These are phyloP conservation scores for Colletotrichum lindemuthianum DNA, from an alignment of 2,329 filamentous ascomycete species.

Conservation along the genomic window DNA sequence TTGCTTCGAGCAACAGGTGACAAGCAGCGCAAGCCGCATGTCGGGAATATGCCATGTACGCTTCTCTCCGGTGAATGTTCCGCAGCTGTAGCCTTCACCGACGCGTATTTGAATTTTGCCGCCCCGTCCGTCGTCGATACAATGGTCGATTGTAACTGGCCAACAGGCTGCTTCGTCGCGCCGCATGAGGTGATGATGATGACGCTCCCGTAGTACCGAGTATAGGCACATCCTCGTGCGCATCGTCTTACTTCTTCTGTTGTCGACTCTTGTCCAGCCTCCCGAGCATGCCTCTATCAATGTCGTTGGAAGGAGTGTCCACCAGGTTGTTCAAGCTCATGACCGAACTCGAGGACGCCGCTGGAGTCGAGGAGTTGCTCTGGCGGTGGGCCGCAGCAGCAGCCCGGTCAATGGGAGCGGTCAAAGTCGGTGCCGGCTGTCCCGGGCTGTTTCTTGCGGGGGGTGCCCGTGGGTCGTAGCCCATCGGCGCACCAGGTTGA, in stretches of 20 bases:
- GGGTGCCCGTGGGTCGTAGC: constrained; percentile 29
- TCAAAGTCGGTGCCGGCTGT: constrained; percentile 46
- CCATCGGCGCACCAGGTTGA: constrained; percentile 13
- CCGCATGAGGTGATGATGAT: constrained; percentile 5
- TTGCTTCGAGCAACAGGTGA: constrained; percentile 6
- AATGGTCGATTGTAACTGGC: constrained; percentile 10
- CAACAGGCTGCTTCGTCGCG: constrained; percentile 31
- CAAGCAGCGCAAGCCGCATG: too few species aligned
- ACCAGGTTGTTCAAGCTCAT: constrained; percentile 65
- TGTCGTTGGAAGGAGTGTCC: constrained; percentile 57
- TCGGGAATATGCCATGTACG: too few species aligned
- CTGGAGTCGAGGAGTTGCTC: constrained; percentile 45
- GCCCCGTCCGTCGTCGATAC: too few species aligned
- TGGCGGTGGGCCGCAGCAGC: constrained; percentile 51
- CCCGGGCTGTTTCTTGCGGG: constrained; percentile 50
- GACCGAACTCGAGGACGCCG: constrained; percentile 47
- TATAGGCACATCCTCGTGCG: too few species aligned
- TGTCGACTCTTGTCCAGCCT: constrained; percentile 53
- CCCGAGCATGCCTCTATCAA: constrained; percentile 65
- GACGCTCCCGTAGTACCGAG: too few species aligned
- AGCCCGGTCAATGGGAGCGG: constrained; percentile 45
- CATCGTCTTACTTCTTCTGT: constrained; percentile 36
- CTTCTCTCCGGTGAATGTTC: too few species aligned
- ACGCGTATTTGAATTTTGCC: too few species aligned
- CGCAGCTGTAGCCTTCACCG: too few species aligned